Base-by-base conservation (phyloP, 2,329 filamentous ascomycete genomes). In the Penicillium paneum region DNA sequence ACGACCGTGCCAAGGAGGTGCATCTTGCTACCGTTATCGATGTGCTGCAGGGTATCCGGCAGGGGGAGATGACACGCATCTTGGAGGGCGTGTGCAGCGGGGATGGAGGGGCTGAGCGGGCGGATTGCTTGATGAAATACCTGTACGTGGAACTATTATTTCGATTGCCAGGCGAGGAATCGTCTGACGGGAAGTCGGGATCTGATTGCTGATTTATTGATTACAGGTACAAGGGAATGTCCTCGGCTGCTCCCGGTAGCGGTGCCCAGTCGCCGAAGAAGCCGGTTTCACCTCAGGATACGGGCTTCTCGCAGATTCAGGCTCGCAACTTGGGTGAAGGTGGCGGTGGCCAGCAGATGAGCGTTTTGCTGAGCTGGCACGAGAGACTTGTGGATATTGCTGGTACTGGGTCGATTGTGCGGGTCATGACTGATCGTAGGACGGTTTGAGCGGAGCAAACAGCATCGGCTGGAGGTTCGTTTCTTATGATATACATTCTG, bases 111-210 rank as follows among this genome's bases (percentile, higher is more conserved):
- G 85, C 84, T 58, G 94, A 97, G 76, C 82, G 89, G 57, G 78
- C 96, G 63, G 94, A 99, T 74, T 91, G 93, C 48, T 78, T 99
- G 73, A 96, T 96, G 90, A 99, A 99, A 79, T 99, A 97, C 77
- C 80, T 97, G 86, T 97, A 84, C 68, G 88, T 80, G 44, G 15
- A 38, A 40, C 8, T 28, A 40, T n/a, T 21, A 1, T 49, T 28
- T 28, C 29, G 19, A 29, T 24, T 36, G 5, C 13, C 11, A 10
- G 38, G 11, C 15, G n/a, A 7, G 12, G 26, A 26, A 8, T 1
- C 0, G 13, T 19, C 3, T 8, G n/a, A 2, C 5, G 13, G 8
- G 7, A 21, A n/a, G 8, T 10, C 11, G 11, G 43, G 35, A 21
- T 19, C 19, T 49, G 12, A 41, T 40, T 49, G 38, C 40, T 59